Conservation (phyloP, 1,139 yeast genomes). For the Candida sojae region DNA sequence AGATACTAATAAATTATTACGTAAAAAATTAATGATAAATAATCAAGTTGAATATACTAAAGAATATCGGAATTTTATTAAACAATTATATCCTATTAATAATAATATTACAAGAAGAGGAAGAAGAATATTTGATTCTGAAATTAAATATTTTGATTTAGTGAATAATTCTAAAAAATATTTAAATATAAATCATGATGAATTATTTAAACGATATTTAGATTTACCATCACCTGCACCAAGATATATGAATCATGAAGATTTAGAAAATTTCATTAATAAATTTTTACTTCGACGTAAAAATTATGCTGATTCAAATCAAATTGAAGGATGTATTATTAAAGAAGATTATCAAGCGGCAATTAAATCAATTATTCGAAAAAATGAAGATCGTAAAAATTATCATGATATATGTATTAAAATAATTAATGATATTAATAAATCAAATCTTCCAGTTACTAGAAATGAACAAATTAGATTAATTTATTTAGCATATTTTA, state of each 20-base stretch:
- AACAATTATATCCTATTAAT: conserved; percentile 36
- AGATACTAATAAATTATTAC: conserved; percentile 1
- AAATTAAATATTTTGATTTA: conserved; percentile 10
- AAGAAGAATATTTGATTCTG: conserved; percentile 1
- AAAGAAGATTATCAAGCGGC: background rate
- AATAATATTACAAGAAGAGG: background rate
- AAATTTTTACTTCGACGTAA: conserved; percentile 20
- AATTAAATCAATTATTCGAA: conserved; percentile 1
- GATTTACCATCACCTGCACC: conserved; percentile 39
- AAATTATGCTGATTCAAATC: conserved; percentile 6
- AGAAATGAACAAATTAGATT: conserved; percentile 30
- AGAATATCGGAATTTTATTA: conserved; percentile 24
- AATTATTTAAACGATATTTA: conserved; percentile 33
- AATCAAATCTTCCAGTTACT: conserved; percentile 29
- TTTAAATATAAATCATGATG: conserved; percentile 24
- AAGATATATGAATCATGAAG: conserved; percentile 29
- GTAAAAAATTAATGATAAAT: conserved; percentile 4
- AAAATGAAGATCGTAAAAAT: conserved; percentile 15
- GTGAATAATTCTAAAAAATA: conserved; percentile 17
- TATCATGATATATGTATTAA: conserved; percentile 23
- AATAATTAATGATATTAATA: conserved; percentile 29
- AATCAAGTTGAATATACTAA: conserved; percentile 1
- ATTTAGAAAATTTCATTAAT: conserved; percentile 39
- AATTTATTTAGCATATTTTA: conserved; percentile 31
- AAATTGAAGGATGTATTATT: conserved; percentile 5